Evolutionary conservation across 257 asterid species (phyloP), one percentile per base, ranked within the genome.

Genomic region (Nicotiana tomentosiformis): DNA sequence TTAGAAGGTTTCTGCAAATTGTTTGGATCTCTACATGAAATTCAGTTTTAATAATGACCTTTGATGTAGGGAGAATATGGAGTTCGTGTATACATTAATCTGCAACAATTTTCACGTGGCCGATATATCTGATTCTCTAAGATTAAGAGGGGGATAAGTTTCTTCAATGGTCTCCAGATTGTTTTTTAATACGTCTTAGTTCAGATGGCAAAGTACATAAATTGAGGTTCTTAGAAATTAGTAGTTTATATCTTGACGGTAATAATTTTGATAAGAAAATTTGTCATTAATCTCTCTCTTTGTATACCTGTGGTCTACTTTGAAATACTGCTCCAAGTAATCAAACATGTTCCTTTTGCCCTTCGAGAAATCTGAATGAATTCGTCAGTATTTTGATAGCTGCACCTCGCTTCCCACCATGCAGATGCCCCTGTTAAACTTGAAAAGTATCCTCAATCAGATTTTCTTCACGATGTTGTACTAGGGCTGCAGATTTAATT

Each of bases 121-220:
- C 60, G 26, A 23, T 72, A 72, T 12, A 20, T 72, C 78, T 23
- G 78, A 17, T 72, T 72, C 14, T 1, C 49, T 72, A 72, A 0
- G 60, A 43, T 23, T 17, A 46, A 20, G 60, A 23, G 78, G 78
- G 37, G 20, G 2, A 6, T 1, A 20, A 5, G 60, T 46, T 72
- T 69, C 32, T n/a, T 37, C 46, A 57, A 70, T 20, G 78, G 60
- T 46, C 78, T 72, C 60, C 37, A 72, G 37, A 72, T 72, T 43
- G 37, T 70, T 70, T 39, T 39, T 39, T 43, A 43, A 58, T 43
- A 23, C 78, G 46, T 33, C 60, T 72, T 43, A 58, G 58, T 46
- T 72, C 78, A 72, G 78, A 72, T 72, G 78, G 26, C 37, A 72
- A 72, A 72, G 26, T 11, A 23, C 77, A 23, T 60, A 69, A 69